phyloP scores from a whole-genome alignment of 192 early-diverging fungal genomes.

The Backusella luteola region DNA sequence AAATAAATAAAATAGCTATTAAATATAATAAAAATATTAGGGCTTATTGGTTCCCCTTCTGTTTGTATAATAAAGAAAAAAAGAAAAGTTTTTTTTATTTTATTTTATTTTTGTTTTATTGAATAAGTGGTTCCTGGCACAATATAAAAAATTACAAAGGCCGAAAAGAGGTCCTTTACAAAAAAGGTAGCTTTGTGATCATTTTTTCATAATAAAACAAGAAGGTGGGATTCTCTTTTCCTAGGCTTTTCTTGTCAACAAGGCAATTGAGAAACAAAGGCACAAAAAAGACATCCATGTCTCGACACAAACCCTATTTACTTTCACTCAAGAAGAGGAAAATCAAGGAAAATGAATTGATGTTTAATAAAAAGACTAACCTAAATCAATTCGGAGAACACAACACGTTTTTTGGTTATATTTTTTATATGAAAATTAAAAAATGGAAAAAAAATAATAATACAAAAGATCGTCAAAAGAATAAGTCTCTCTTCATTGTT shows the following conservation, averaged over 20 bases:
- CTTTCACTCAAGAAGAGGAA: neutral
- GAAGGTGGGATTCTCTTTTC: neutral
- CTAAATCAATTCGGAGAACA: conserved; percentile 6
- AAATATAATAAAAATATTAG: neutral
- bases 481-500: neutral
- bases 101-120: neutral
- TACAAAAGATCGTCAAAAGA: neutral
- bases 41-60: neutral
- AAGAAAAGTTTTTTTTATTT: neutral
- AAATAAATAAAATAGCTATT: neutral
- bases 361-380: neutral
- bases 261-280: neutral
- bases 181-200: neutral
- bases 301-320: neutral
- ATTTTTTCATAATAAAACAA: neutral
- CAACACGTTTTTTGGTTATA: conserved; percentile 1
- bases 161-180: neutral
- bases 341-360: neutral
- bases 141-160: conserved; percentile 2
- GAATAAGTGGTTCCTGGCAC: neutral
- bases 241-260: neutral
- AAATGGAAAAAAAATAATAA: neutral
- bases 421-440: neutral
- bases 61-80: neutral
- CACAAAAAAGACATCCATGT: neutral